These are phyloP conservation scores for Zychaea mexicana DNA, from an alignment of 371 early-diverging fungal species.

Conservation along the genomic window DNA sequence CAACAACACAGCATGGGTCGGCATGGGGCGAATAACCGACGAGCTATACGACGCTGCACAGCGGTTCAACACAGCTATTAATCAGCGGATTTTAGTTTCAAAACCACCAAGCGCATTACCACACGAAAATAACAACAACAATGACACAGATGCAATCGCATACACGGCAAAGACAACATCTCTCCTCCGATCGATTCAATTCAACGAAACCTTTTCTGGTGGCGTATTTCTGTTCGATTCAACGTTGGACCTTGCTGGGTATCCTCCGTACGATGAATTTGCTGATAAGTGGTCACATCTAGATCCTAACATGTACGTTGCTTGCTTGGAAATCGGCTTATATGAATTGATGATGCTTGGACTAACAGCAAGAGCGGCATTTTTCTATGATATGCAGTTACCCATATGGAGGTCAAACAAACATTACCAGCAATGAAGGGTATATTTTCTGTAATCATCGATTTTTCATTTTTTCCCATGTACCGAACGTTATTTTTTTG, in stretches of 20 bases:
- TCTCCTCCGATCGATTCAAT: constrained; percentile 26
- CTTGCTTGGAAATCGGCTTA: too few species aligned
- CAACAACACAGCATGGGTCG: constrained; percentile 43
- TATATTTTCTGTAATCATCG: not conserved
- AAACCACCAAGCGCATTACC: not conserved
- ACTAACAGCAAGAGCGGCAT: too few species aligned
- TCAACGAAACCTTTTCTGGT: constrained; percentile 43
- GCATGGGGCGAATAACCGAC: constrained; percentile 22
- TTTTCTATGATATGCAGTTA: constrained; percentile 21
- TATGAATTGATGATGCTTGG: too few species aligned
- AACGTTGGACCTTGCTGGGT: constrained; percentile 36
- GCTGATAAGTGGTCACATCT: constrained; percentile 44
- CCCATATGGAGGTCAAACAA: constrained; percentile 37
- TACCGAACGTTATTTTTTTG: not conserved
- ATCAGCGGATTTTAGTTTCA: not conserved
- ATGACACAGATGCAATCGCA: constrained; percentile 22
- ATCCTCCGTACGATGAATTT: constrained; percentile 51
- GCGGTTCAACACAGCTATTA: constrained; percentile 29
- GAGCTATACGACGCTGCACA: constrained; percentile 19
- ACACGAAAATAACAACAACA: not conserved
- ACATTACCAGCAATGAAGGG: constrained; percentile 40
- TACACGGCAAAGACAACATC: constrained; percentile 29
- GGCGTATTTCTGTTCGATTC: constrained; percentile 41
- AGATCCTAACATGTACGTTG: constrained; percentile 47
- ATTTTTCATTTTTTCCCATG: not conserved